A percentile compares a stretch with the other conserved stretches of the same genome.
phyloP scores from a whole-genome alignment of 164 flowering plant genomes.

The Nymphaea thermarum region DNA sequence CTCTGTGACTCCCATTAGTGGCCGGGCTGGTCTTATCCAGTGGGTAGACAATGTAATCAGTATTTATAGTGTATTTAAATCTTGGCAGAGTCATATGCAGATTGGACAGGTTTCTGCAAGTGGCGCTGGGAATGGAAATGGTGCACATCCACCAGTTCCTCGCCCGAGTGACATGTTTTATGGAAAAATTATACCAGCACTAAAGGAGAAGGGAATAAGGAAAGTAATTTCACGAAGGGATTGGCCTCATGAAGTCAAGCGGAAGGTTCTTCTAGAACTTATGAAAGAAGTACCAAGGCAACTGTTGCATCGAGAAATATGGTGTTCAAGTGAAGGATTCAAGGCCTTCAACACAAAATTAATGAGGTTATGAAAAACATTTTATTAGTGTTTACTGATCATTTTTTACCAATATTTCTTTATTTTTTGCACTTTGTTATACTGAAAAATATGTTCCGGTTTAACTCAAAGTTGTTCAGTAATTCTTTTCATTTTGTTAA shows the following conservation, averaged over 20 bases:
- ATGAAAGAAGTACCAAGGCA: constrained; percentile 88
- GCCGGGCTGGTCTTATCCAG: constrained; percentile 93
- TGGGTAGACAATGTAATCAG: constrained; percentile 97
- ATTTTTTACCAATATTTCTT: not conserved
- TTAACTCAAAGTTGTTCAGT: no score
- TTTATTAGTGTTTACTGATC: not conserved
- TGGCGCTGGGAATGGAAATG: constrained; percentile 23
- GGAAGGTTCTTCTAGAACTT: constrained; percentile 85
- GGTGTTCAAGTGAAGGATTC: constrained; percentile 98
- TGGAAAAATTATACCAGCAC: constrained; percentile 97
- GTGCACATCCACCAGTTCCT: constrained; percentile 63
- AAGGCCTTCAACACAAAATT: constrained; percentile 82
- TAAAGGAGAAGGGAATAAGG: constrained; percentile 94
- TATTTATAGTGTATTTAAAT: constrained; percentile 81
- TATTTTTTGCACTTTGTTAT: not conserved
- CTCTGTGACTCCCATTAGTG: constrained; percentile 97
- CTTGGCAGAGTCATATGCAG: constrained; percentile 83
- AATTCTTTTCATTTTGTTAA: not conserved
- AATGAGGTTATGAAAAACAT: constrained; percentile 43
- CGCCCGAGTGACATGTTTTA: constrained; percentile 98
- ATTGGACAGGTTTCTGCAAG: constrained; percentile 42
- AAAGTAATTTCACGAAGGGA: constrained; percentile 94
- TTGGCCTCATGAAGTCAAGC: constrained; percentile 98
- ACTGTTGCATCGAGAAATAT: constrained; percentile 89
- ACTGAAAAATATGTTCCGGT: no score